Percentiles rank a stretch among this genome's conserved stretches.
These are phyloP conservation scores for Terana coerulea DNA, from an alignment of 768 basidiomycete species.

Conservation along the genomic window DNA sequence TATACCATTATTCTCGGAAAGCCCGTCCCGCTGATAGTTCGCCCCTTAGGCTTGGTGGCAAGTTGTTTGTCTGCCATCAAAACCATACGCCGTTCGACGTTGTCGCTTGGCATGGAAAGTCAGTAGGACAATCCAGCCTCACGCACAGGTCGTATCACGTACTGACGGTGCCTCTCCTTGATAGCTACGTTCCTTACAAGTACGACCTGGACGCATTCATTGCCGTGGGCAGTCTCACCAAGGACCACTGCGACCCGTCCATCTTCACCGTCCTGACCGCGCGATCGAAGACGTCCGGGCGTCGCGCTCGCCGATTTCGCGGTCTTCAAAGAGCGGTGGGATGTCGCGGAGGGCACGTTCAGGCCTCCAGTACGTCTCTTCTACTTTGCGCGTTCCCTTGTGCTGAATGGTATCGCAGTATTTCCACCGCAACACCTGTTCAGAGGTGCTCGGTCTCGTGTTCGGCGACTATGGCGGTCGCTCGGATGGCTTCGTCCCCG, in stretches of 20 bases:
- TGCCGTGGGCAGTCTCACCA: conserved; percentile 59
- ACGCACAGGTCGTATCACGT: no score
- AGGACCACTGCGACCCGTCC: conserved; percentile 68
- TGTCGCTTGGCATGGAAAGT: conserved; percentile 71
- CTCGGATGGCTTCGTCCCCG: conserved; percentile 58
- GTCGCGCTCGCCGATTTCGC: conserved; percentile 62
- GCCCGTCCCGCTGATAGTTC: neutral
- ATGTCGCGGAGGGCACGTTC: conserved; percentile 56
- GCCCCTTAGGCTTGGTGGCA: conserved; percentile 44
- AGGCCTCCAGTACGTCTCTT: conserved; percentile 46
- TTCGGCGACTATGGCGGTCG: conserved; percentile 63
- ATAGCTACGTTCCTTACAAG: conserved; percentile 63
- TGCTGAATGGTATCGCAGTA: conserved; percentile 34
- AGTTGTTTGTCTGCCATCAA: conserved; percentile 50
- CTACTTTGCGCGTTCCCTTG: neutral
- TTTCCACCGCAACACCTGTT: conserved; percentile 60
- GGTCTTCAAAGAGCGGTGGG: conserved; percentile 64
- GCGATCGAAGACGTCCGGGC: conserved; percentile 53
- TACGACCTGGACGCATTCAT: conserved; percentile 63
- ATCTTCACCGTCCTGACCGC: conserved; percentile 68
- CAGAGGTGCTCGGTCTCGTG: conserved; percentile 63
- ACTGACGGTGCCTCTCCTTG: no score
- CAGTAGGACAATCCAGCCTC: conserved; percentile 20
- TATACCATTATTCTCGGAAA: neutral
- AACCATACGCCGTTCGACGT: conserved; percentile 71